These are phyloP conservation scores for Euphorbia tirucalli DNA, from an alignment of 345 rosid genomes.

Conservation along the genomic window DNA sequence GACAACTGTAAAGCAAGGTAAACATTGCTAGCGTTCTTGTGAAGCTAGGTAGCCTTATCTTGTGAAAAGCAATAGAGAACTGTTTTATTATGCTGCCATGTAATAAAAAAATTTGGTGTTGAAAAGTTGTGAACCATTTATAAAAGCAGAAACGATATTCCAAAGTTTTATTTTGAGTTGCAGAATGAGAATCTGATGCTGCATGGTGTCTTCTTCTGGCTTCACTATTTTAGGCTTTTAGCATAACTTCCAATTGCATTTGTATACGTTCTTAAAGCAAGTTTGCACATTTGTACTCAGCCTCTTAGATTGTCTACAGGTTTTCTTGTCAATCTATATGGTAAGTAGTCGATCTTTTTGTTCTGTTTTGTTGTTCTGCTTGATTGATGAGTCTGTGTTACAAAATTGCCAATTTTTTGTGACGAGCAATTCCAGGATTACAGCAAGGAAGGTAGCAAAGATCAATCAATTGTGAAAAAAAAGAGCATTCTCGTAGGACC, in stretches of 20 bases:
- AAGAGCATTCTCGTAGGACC: slow-evolving; percentile 51
- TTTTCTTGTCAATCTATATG: not conserved
- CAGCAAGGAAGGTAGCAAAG: slow-evolving; percentile 18
- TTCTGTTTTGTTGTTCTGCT: not conserved
- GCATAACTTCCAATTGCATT: not conserved
- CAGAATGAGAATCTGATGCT: slow-evolving; percentile 30
- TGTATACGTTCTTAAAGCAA: not conserved
- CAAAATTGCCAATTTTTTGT: not conserved
- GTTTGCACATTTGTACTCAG: not conserved
- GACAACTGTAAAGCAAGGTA: slow-evolving; percentile 12
- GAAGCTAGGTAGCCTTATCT: slow-evolving; percentile 9
- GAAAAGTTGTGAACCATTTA: not conserved
- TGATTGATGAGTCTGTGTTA: not conserved
- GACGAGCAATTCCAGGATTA: not conserved
- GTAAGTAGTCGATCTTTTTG: not conserved
- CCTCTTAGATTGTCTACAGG: not conserved
- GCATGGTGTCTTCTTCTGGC: not conserved
- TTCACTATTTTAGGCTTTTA: slow-evolving; percentile 16
- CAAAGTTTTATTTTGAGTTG: not conserved
- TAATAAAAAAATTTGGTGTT: not conserved
- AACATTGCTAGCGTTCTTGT: not conserved
- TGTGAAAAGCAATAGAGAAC: not conserved
- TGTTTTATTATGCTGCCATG: not conserved
- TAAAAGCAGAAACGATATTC: slow-evolving; percentile 22
- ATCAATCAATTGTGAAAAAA: slow-evolving; percentile 24